Evolutionary conservation across 1,139 yeast genomes (phyloP), one percentile per base, ranked within the genome.

Genomic region (Sporopachydermia cereana): DNA sequence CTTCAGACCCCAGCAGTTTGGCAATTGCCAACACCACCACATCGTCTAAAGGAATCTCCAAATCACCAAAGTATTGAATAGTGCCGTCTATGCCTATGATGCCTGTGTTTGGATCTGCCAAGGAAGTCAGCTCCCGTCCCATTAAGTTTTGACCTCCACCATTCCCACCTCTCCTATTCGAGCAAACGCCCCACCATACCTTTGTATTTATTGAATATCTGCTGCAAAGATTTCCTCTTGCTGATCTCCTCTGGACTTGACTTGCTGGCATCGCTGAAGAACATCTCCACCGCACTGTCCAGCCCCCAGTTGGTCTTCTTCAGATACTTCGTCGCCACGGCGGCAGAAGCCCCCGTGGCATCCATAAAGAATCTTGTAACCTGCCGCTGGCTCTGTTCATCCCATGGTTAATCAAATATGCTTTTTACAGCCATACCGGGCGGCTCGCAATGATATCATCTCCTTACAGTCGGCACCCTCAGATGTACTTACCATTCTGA

Each of bases 71-170:
- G 54, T 80, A 84, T 41, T 58, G 54, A 20, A 89, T 62, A 0
- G 96, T 81, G 0, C 96, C 96, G 48, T 85, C 91, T 24, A 83
- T 71, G 30, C 79, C 91, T 45, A 74, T 74, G 30, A n/a, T n/a
- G 9, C 39, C 39, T 5, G 39, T 34, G 5, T 16, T n/a, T 21
- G 18, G 9, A 20, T 34, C 39, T 34, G n/a, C 9, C 18, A 34
- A 12, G 22, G n/a, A 12, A 12, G 30, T 27, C n/a, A 27, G 30
- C n/a, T n/a, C n/a, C n/a, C n/a, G n/a, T n/a, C n/a, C n/a, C n/a
- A n/a, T n/a, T n/a, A n/a, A n/a, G n/a, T n/a, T n/a, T n/a, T n/a
- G n/a, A n/a, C n/a, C n/a, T n/a, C n/a, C n/a, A n/a, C n/a, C n/a
- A n/a, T n/a, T n/a, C n/a, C n/a, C n/a, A n/a, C n/a, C n/a, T n/a